phyloP scores from a whole-genome alignment of 768 basidiomycete genomes.

The Collybiopsis confluens region DNA sequence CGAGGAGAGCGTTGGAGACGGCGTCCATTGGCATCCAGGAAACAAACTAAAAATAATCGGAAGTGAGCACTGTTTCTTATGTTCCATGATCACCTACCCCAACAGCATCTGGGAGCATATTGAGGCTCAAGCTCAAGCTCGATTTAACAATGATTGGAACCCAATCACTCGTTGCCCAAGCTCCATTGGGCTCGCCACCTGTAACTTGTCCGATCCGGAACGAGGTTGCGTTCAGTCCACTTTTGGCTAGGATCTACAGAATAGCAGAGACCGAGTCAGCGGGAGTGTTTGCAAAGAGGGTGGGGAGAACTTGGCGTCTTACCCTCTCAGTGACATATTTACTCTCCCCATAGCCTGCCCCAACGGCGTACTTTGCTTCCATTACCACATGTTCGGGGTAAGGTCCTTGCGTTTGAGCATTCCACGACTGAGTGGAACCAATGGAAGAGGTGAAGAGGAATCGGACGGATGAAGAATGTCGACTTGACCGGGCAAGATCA shows the following conservation, averaged over 20 bases:
- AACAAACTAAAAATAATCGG: conserved; percentile 15
- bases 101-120: conserved; percentile 21
- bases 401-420: conserved; percentile 16
- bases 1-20: conserved; percentile 27
- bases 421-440: conserved; percentile 21
- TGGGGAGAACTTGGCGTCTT: no score
- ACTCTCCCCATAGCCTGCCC: conserved; percentile 30
- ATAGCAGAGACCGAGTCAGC: background rate
- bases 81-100: no score
- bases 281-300: background rate
- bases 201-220: conserved; percentile 41
- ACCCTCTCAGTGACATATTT: conserved; percentile 36
- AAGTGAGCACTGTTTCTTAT: no score
- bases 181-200: conserved; percentile 34
- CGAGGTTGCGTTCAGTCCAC: conserved; percentile 26
- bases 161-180: conserved; percentile 45
- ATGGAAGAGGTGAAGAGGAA: conserved; percentile 30
- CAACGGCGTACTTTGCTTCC: conserved; percentile 22
- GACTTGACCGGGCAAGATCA: conserved; percentile 22
- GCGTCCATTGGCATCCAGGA: conserved; percentile 35
- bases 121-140: conserved; percentile 21
- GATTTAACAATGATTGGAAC: conserved; percentile 38
- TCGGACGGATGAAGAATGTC: conserved; percentile 11
- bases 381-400: conserved; percentile 24
- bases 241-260: conserved; percentile 24